phyloP scores from a whole-genome alignment of 1,284 basidiomycete genomes.

The Thelephora terrestris region DNA sequence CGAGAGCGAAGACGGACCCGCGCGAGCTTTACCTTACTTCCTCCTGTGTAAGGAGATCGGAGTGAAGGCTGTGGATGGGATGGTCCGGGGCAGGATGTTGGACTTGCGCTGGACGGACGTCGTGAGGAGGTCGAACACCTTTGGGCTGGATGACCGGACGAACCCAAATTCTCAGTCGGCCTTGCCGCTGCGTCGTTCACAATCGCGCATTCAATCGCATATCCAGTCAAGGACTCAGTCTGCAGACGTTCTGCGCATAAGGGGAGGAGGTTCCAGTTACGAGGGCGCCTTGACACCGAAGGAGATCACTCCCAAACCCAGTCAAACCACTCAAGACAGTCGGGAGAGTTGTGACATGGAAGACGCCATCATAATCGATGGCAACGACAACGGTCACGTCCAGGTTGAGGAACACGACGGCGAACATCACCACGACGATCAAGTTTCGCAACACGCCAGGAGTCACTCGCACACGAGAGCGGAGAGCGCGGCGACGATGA shows the following conservation, averaged over 20 bases:
- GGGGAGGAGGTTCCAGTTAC: not conserved
- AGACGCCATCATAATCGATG: too few species aligned
- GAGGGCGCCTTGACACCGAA: not conserved
- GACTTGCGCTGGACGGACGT: slow-evolving; percentile 70
- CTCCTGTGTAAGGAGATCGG: slow-evolving; percentile 69
- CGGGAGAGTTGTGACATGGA: too few species aligned
- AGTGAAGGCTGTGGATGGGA: slow-evolving; percentile 67
- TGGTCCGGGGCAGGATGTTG: slow-evolving; percentile 65
- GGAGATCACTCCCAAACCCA: slow-evolving; percentile 7
- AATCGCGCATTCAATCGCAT: too few species aligned
- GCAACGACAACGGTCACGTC: too few species aligned
- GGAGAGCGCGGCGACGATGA: slow-evolving; percentile 26
- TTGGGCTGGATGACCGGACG: slow-evolving; percentile 17
- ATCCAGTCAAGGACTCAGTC: not conserved
- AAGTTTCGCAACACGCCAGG: slow-evolving; percentile 1
- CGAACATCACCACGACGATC: slow-evolving; percentile 3
- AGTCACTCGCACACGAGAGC: slow-evolving; percentile 15
- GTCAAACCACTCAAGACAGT: too few species aligned
- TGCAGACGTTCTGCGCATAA: not conserved
- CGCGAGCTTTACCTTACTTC: slow-evolving; percentile 62
- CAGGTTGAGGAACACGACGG: not conserved
- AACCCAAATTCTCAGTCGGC: not conserved
- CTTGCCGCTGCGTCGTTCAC: too few species aligned
- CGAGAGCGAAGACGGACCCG: slow-evolving; percentile 34
- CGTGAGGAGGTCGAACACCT: slow-evolving; percentile 35